Evolutionary conservation across 1,139 yeast genomes (phyloP).

Genomic region (Hyphopichia pseudoburtonii): DNA sequence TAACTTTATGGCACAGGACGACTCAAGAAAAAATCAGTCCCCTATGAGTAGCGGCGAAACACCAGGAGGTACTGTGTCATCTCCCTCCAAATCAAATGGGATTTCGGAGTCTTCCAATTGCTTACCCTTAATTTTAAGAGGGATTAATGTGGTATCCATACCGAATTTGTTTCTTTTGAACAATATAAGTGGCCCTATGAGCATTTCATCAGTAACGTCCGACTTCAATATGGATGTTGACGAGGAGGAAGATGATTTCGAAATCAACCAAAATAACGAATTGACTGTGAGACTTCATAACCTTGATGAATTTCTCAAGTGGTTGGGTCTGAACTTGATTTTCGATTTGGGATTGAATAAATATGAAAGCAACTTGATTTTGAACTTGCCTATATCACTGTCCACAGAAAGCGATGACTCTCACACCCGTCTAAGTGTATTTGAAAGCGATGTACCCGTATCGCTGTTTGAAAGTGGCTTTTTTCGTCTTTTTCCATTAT

Average conservation of each 20-base stretch:
- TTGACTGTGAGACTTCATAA: constrained; percentile 28
- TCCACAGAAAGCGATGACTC: background rate
- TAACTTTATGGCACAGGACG: background rate
- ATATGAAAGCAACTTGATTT: constrained; percentile 12
- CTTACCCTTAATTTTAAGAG: constrained; percentile 62
- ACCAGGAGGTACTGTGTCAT: background rate
- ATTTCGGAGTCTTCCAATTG: constrained; percentile 49
- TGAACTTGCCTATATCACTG: constrained; percentile 12
- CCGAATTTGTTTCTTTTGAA: constrained; percentile 50
- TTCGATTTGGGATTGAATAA: constrained; percentile 37
- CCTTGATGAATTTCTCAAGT: constrained; percentile 34
- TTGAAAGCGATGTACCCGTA: constrained; percentile 6
- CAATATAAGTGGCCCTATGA: constrained; percentile 21
- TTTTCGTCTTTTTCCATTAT: constrained; percentile 29
- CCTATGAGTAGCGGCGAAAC: constrained; percentile 1
- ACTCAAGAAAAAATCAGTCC: background rate
- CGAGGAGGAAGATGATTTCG: constrained; percentile 37
- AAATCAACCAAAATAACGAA: constrained; percentile 27
- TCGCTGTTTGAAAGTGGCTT: constrained; percentile 19
- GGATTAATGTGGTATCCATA: constrained; percentile 59
- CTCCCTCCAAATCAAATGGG: constrained; percentile 9
- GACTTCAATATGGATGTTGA: constrained; percentile 37
- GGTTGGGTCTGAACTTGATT: constrained; percentile 35
- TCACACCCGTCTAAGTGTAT: background rate
- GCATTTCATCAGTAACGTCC: constrained; percentile 15